phyloP scores from a whole-genome alignment of 2,329 filamentous ascomycete genomes.

The Plectosphaerella plurivora region DNA sequence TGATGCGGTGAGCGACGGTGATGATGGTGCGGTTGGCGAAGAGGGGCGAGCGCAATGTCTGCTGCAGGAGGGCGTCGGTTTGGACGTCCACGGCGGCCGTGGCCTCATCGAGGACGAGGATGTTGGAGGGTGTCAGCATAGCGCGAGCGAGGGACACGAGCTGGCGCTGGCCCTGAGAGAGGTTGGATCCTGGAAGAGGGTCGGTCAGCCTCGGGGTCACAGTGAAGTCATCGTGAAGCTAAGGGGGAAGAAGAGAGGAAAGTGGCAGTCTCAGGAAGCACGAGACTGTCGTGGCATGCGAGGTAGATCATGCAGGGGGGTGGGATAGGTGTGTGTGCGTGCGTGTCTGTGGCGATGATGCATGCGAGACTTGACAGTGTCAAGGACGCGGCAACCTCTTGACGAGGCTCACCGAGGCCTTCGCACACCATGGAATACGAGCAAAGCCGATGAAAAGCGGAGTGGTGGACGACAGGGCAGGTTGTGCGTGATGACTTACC shows the following conservation, averaged over 20 bases:
- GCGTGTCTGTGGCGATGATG: slow-evolving; percentile 3
- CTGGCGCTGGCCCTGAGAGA: slow-evolving; percentile 92
- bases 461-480: slow-evolving; percentile 13
- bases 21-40: slow-evolving; percentile 95
- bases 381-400: not conserved
- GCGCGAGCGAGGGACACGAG: slow-evolving; percentile 91
- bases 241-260: not conserved
- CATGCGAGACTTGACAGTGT: slow-evolving; percentile 7
- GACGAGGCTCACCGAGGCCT: slow-evolving; percentile 7
- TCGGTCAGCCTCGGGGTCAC: slow-evolving; percentile 12
- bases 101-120: slow-evolving; percentile 93
- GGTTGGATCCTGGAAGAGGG: slow-evolving; percentile 68
- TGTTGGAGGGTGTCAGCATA: slow-evolving; percentile 91
- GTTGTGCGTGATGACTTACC: slow-evolving; percentile 51
- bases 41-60: slow-evolving; percentile 56
- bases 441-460: slow-evolving; percentile 20
- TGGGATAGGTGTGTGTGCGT: slow-evolving; percentile 10
- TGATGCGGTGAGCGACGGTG: slow-evolving; percentile 96
- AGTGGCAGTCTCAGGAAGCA: slow-evolving; percentile 15
- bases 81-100: slow-evolving; percentile 72
- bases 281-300: slow-evolving; percentile 26
- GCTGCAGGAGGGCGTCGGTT: slow-evolving; percentile 63
- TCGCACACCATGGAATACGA: slow-evolving; percentile 1
- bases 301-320: slow-evolving; percentile 27
- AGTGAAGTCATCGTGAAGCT: slow-evolving; percentile 1